Percentiles rank a stretch among this genome's conserved stretches.
phyloP scores from a whole-genome alignment of 1,284 basidiomycete species.

The Microbotryum silenes-acaulis region DNA sequence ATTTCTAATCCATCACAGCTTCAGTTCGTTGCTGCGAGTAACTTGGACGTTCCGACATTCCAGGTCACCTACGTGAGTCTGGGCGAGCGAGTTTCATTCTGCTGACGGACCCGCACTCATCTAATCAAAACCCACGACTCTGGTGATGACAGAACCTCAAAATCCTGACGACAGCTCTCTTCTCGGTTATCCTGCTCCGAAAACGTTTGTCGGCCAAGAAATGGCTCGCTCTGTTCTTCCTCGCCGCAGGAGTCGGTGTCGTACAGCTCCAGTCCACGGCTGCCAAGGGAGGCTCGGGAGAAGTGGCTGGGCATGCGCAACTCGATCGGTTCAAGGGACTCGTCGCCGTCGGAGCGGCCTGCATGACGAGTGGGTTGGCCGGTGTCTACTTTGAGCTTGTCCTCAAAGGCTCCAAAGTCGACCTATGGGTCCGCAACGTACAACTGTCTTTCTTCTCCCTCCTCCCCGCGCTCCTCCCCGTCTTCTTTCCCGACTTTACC shows the following conservation, averaged over 20 bases:
- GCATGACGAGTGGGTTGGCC: constrained; percentile 93
- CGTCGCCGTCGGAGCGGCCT: constrained; percentile 75
- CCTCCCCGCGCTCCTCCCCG: constrained; percentile 76
- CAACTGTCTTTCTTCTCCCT: constrained; percentile 92
- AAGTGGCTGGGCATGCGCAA: constrained; percentile 41
- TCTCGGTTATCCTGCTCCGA: constrained; percentile 81
- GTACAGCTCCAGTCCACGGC: constrained; percentile 69
- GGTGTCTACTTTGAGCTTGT: constrained; percentile 99
- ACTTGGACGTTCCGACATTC: constrained; percentile 89
- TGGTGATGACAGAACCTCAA: constrained; percentile 41
- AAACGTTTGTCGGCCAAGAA: constrained; percentile 65
- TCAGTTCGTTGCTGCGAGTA: constrained; percentile 87
- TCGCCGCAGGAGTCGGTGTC: constrained; percentile 84
- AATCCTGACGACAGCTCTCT: constrained; percentile 91
- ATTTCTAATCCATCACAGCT: constrained; percentile 41
- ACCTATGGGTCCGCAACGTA: constrained; percentile 94
- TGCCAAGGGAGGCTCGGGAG: constrained; percentile 7
- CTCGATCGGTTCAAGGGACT: constrained; percentile 81
- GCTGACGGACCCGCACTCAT: background rate
- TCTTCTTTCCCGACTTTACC: constrained; percentile 51
- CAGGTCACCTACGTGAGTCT: constrained; percentile 61
- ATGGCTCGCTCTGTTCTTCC: constrained; percentile 74
- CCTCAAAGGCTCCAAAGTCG: constrained; percentile 76
- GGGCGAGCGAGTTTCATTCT: background rate
- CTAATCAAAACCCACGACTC: background rate